Conservation (phyloP, 345 rosid species). For the Lepidium sativum region DNA sequence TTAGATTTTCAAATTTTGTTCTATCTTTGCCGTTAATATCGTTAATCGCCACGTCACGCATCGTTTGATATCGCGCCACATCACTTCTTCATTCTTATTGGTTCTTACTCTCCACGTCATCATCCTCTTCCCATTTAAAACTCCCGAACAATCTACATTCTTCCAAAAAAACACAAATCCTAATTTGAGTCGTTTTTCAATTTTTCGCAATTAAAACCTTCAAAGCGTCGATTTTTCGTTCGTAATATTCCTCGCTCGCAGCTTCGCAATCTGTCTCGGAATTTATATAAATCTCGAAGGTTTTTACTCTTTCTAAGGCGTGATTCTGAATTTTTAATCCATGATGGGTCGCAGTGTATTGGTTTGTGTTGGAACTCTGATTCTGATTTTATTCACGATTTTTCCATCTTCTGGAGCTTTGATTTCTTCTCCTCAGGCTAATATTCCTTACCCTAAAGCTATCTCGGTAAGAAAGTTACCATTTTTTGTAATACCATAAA, state of each 20-base stretch:
- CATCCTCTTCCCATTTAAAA: conserved; percentile 18
- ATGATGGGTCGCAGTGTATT: conserved; percentile 25
- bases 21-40: too few species aligned
- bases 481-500: not conserved
- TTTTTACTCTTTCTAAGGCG: not conserved
- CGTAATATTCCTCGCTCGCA: not conserved
- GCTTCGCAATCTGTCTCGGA: too few species aligned
- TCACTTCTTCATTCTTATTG: conserved; percentile 39
- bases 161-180: not conserved
- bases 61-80: conserved; percentile 12
- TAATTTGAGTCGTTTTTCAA: not conserved
- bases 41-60: conserved; percentile 2
- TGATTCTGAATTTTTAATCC: not conserved
- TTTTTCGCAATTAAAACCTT: not conserved
- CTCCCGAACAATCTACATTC: conserved; percentile 7
- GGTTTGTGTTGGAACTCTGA: conserved; percentile 9
- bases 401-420: conserved; percentile 32
- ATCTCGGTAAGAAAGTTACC: conserved; percentile 43
- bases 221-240: too few species aligned
- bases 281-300: not conserved
- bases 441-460: conserved; percentile 56
- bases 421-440: conserved; percentile 35
- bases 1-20: too few species aligned
- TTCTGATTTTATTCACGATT: conserved; percentile 32
- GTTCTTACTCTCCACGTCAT: conserved; percentile 43